These are phyloP conservation scores for Flaveria ramosissima DNA, from an alignment of 129 eudicot genomes.

Conservation along the genomic window DNA sequence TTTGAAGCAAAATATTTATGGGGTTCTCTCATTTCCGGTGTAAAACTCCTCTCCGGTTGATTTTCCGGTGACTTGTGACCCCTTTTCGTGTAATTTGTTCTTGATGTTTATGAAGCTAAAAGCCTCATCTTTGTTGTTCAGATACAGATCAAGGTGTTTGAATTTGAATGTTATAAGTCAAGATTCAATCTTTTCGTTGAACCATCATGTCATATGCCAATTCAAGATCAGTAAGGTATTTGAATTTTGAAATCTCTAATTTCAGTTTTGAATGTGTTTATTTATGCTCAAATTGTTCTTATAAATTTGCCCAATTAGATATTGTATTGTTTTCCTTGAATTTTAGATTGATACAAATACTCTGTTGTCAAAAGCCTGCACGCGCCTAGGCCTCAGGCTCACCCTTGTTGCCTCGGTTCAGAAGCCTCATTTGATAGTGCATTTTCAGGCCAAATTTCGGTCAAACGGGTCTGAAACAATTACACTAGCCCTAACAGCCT, in stretches of 20 bases:
- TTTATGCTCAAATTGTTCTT: neutral
- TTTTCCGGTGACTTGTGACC: conserved; percentile 35
- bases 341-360: no score
- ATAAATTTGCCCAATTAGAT: neutral
- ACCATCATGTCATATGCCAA: conserved; percentile 58
- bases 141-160: conserved; percentile 26
- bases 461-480: no score
- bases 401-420: no score
- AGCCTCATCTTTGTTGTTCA: conserved; percentile 2
- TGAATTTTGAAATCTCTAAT: neutral
- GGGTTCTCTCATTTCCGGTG: no score
- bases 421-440: no score
- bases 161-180: no score
- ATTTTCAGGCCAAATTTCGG: no score
- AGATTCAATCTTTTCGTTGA: conserved; percentile 25
- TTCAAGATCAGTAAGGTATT: conserved; percentile 84
- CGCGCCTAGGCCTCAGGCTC: no score
- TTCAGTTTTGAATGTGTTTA: neutral
- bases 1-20: conserved; percentile 35
- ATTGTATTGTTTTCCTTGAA: neutral
- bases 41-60: conserved; percentile 21
- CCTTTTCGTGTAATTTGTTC: conserved; percentile 4
- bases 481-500: no score
- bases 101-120: neutral
- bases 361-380: no score